These are phyloP conservation scores for Anthoceros angustus DNA, from an alignment of 225 moss, liverwort and hornwort species.

Conservation along the genomic window DNA sequence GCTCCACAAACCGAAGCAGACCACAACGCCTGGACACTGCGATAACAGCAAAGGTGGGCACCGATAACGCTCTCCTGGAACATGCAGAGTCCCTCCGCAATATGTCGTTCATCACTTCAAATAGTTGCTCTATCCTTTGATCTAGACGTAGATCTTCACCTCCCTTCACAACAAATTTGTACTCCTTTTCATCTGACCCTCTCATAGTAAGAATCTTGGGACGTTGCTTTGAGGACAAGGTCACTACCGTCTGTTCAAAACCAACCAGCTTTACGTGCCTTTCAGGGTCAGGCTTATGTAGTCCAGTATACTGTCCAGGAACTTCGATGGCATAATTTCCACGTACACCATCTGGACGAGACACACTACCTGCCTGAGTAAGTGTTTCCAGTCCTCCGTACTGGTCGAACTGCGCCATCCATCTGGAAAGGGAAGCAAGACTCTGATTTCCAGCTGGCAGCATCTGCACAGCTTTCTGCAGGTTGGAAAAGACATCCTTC, in stretches of 20 bases:
- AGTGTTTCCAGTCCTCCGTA: constrained; percentile 23
- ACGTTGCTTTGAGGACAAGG: constrained; percentile 64
- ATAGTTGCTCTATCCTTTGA: constrained; percentile 89
- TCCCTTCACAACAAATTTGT: constrained; percentile 91
- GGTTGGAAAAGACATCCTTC: constrained; percentile 26
- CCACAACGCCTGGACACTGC: constrained; percentile 81
- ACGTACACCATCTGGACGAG: neutral
- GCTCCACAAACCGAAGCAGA: constrained; percentile 80
- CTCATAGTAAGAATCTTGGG: constrained; percentile 85
- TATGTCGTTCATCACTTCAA: constrained; percentile 85
- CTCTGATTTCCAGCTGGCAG: constrained; percentile 50
- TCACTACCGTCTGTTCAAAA: constrained; percentile 62
- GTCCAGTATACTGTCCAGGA: constrained; percentile 65
- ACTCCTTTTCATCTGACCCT: constrained; percentile 83
- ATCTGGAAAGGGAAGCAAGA: constrained; percentile 56
- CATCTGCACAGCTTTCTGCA: constrained; percentile 22
- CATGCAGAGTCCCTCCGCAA: constrained; percentile 50
- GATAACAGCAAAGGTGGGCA: constrained; percentile 64
- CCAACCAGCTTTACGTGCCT: constrained; percentile 52
- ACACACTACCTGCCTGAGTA: constrained; percentile 9
- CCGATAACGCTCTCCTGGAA: constrained; percentile 41
- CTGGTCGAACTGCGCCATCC: constrained; percentile 78
- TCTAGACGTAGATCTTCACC: constrained; percentile 84
- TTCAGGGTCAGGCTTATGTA: constrained; percentile 25
- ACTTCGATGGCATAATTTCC: constrained; percentile 24